These are phyloP conservation scores for Tylopilus felleus DNA, from an alignment of 768 basidiomycete species.

Conservation along the genomic window DNA sequence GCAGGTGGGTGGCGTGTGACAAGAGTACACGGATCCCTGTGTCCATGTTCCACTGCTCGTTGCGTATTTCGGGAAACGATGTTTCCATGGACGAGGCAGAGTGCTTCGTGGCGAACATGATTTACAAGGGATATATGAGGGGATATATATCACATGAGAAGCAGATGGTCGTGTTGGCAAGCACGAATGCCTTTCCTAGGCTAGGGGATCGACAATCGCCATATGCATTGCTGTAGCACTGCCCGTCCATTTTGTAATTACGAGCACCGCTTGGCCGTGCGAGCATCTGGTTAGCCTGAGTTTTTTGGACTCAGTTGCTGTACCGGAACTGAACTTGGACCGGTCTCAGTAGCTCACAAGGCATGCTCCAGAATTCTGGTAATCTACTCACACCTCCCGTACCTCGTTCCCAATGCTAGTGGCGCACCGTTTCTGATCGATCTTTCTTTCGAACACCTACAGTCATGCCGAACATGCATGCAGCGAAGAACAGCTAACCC, in stretches of 20 bases:
- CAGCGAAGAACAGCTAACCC: background rate
- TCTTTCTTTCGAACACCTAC: background rate
- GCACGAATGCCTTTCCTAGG: constrained; percentile 76
- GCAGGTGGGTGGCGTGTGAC: constrained; percentile 75
- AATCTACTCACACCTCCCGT: background rate
- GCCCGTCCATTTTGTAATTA: background rate
- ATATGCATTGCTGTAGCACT: constrained; percentile 29
- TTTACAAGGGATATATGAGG: constrained; percentile 87
- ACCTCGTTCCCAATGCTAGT: background rate
- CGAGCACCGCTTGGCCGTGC: no score
- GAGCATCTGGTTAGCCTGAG: background rate
- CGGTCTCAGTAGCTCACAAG: no score
- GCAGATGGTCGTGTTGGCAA: constrained; percentile 88
- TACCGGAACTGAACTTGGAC: background rate
- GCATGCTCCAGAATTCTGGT: background rate
- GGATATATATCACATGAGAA: constrained; percentile 97
- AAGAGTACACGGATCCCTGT: constrained; percentile 79
- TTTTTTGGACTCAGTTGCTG: background rate
- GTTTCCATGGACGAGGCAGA: constrained; percentile 82
- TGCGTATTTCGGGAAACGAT: constrained; percentile 66
- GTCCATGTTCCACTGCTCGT: constrained; percentile 72
- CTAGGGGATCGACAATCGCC: constrained; percentile 61
- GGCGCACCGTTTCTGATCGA: constrained; percentile 3
- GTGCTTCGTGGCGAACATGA: constrained; percentile 93
- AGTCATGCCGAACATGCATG: background rate